Evolutionary conservation across 805 yeast genomes (phyloP).

Genomic region (Wickerhamomyces mucosus): DNA sequence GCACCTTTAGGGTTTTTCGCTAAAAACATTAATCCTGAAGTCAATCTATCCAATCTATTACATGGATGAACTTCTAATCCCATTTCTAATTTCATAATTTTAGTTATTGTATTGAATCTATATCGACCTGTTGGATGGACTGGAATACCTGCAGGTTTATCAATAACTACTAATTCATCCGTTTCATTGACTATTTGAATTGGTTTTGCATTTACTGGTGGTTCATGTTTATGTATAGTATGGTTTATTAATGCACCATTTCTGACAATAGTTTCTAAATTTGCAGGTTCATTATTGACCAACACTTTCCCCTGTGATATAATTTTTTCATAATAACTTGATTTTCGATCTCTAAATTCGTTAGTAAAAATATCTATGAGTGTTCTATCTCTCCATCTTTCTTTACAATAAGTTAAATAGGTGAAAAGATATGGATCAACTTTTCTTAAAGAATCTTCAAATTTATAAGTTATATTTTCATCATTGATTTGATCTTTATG

Average conservation of each 20-base stretch:
- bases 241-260: slow-evolving; percentile 84
- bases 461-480: slow-evolving; percentile 42
- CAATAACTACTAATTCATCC: slow-evolving; percentile 68
- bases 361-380: slow-evolving; percentile 69
- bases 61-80: slow-evolving; percentile 40
- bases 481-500: slow-evolving; percentile 4
- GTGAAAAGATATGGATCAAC: slow-evolving; percentile 84
- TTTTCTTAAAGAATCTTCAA: slow-evolving; percentile 56
- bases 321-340: slow-evolving; percentile 50
- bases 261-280: slow-evolving; percentile 50
- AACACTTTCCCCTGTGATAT: slow-evolving; percentile 59
- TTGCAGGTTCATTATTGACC: slow-evolving; percentile 59
- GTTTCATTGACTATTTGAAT: slow-evolving; percentile 25
- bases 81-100: slow-evolving; percentile 60
- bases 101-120: slow-evolving; percentile 69
- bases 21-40: slow-evolving; percentile 84
- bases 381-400: slow-evolving; percentile 83
- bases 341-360: slow-evolving; percentile 78
- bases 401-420: slow-evolving; percentile 80
- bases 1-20: slow-evolving; percentile 9
- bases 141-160: slow-evolving; percentile 91
- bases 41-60: slow-evolving; percentile 80
- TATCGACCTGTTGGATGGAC: slow-evolving; percentile 92
- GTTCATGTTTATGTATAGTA: slow-evolving; percentile 79
- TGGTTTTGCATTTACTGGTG: slow-evolving; percentile 30